Percentiles rank a stretch among this genome's conserved stretches.
Conservation (phyloP, 352 stramenopile genomes). For the Phytophthora sansomeana region DNA sequence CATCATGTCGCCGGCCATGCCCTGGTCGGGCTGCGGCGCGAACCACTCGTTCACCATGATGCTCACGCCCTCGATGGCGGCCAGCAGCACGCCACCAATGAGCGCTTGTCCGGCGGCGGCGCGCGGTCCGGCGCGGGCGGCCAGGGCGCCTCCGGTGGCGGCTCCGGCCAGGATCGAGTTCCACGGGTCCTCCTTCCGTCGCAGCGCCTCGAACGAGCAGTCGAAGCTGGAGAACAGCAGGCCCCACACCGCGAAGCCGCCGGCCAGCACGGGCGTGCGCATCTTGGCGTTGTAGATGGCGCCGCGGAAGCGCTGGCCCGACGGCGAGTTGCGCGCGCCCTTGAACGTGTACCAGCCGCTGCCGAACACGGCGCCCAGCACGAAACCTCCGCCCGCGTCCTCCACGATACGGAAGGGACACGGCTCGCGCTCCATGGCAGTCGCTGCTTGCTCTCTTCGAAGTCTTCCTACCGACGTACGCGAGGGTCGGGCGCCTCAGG, state of each 20-base stretch:
- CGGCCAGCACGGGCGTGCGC: slow-evolving; percentile 93
- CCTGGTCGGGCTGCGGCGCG: slow-evolving; percentile 62
- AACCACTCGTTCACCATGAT: slow-evolving; percentile 95
- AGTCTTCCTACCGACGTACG: no score
- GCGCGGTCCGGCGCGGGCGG: slow-evolving; percentile 94
- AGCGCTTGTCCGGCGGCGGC: slow-evolving; percentile 94
- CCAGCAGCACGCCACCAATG: slow-evolving; percentile 96
- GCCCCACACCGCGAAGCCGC: slow-evolving; percentile 96
- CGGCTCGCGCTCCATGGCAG: slow-evolving; percentile 91
- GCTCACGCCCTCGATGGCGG: slow-evolving; percentile 97
- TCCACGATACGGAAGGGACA: slow-evolving; percentile 99
- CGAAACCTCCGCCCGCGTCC: slow-evolving; percentile 98
- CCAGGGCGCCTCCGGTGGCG: slow-evolving; percentile 96
- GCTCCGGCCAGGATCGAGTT: slow-evolving; percentile 99
- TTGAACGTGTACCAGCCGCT: slow-evolving; percentile 97
- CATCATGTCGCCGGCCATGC: slow-evolving; percentile 54
- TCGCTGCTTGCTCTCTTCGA: no score
- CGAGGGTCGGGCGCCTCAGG: background rate
- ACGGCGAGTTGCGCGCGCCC: slow-evolving; percentile 93
- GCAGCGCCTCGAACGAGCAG: slow-evolving; percentile 96
- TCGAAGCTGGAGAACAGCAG: slow-evolving; percentile 98
- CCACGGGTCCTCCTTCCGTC: slow-evolving; percentile 99
- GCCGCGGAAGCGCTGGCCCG: slow-evolving; percentile 90
- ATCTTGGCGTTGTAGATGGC: slow-evolving; percentile 96
- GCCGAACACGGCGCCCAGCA: slow-evolving; percentile 96